phyloP scores from a whole-genome alignment of 768 basidiomycete species.

The Naganishia vishniacii region DNA sequence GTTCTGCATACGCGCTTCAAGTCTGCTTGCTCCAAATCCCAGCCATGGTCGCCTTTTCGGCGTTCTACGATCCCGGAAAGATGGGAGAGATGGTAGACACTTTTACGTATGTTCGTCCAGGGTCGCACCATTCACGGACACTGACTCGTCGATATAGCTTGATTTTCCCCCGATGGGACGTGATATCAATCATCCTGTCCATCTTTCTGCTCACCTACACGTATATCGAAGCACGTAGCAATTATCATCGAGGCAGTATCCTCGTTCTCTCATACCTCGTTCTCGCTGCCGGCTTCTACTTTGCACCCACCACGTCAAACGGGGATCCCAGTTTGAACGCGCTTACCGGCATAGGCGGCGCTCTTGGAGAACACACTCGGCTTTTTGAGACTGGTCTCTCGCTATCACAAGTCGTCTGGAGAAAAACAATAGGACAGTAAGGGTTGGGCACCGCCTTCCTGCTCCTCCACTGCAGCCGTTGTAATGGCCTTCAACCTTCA shows the following conservation, averaged over 20 bases:
- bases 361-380: no score
- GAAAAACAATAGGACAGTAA: neutral
- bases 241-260: conserved; percentile 95
- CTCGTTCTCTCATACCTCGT: conserved; percentile 95
- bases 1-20: conserved; percentile 96
- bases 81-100: conserved; percentile 83
- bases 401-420: neutral
- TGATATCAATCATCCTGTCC: conserved; percentile 84
- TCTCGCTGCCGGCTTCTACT: conserved; percentile 85
- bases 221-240: conserved; percentile 97
- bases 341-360: neutral
- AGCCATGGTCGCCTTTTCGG: conserved; percentile 97
- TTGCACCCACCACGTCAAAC: conserved; percentile 50
- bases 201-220: conserved; percentile 98
- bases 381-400: neutral
- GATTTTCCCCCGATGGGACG: conserved; percentile 98
- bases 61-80: conserved; percentile 79
- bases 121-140: neutral
- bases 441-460: no score
- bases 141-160: conserved; percentile 55
- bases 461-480: no score
- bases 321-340: conserved; percentile 1
- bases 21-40: conserved; percentile 97
- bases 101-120: conserved; percentile 69
- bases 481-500: no score